A percentile compares a stretch with the other conserved stretches of the same genome.
phyloP scores from a whole-genome alignment of 371 early-diverging fungal genomes.

The Mucor velutinosus region DNA sequence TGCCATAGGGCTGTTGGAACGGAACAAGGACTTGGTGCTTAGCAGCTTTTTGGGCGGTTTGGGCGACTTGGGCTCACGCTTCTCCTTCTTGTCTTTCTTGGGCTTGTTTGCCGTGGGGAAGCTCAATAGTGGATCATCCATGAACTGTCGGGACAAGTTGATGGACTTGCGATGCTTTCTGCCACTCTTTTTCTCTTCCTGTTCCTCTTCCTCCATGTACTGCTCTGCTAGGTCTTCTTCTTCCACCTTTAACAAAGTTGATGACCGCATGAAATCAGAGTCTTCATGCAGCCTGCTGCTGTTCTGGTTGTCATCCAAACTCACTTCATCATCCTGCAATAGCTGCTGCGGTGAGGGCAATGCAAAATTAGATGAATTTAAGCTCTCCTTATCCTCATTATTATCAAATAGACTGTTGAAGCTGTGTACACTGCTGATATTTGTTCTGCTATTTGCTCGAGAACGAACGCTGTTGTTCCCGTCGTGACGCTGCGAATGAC shows the following conservation, averaged over 20 bases:
- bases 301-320: background rate
- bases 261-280: background rate
- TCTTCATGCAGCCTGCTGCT: background rate
- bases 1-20: background rate
- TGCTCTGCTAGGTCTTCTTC: background rate
- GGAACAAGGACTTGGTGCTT: background rate
- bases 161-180: constrained; percentile 10
- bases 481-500: background rate
- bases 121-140: constrained; percentile 21
- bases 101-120: constrained; percentile 15
- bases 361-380: constrained; percentile 11
- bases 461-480: background rate
- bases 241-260: background rate
- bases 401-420: background rate
- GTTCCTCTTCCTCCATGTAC: background rate
- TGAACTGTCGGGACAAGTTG: constrained; percentile 1
- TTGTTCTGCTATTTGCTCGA: background rate
- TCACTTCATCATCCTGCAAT: background rate
- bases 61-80: background rate
- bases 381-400: background rate
- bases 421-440: constrained; percentile 6
- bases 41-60: background rate
- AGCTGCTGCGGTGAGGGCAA: background rate
- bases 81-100: constrained; percentile 7
- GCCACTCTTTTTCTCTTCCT: background rate